phyloP scores from a whole-genome alignment of 495 filamentous ascomycete genomes.

The Aspergillus sparsus region DNA sequence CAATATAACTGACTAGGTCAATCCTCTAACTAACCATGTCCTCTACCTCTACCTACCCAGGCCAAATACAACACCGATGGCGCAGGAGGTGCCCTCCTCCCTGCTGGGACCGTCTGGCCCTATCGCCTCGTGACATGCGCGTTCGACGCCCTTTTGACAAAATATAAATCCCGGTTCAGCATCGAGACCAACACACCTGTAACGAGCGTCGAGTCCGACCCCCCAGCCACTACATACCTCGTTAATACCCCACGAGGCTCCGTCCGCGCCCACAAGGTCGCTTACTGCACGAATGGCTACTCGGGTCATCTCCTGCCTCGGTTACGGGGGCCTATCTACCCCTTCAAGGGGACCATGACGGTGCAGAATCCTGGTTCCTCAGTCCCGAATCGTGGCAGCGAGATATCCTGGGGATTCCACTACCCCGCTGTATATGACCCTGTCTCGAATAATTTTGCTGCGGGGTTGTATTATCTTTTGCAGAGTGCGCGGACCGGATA shows the following conservation, averaged over 20 bases:
- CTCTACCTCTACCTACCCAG: background rate
- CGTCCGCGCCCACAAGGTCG: constrained; percentile 56
- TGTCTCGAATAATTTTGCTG: constrained; percentile 43
- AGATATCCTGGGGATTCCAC: constrained; percentile 40
- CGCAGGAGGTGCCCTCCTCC: constrained; percentile 47
- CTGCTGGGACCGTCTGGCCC: constrained; percentile 66
- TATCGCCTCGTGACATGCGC: constrained; percentile 75
- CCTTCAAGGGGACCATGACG: constrained; percentile 73
- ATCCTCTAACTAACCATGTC: background rate
- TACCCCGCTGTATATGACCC: constrained; percentile 28
- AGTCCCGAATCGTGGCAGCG: constrained; percentile 28
- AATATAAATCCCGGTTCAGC: constrained; percentile 54
- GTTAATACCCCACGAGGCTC: constrained; percentile 66
- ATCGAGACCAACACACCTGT: constrained; percentile 78
- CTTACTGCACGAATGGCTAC: constrained; percentile 79
- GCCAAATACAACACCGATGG: constrained; percentile 42
- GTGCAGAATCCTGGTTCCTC: constrained; percentile 57
- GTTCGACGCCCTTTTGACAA: constrained; percentile 57
- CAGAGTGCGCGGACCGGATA: constrained; percentile 57
- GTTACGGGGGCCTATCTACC: constrained; percentile 72
- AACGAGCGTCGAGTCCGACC: constrained; percentile 30
- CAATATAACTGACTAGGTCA: too few species aligned
- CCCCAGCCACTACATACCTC: constrained; percentile 19
- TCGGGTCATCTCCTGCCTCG: constrained; percentile 70
- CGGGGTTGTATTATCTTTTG: constrained; percentile 74